A percentile compares a stretch with the other conserved stretches of the same genome.
Evolutionary conservation across 257 asterid species (phyloP).

Genomic region (Penstemon davidsonii): DNA sequence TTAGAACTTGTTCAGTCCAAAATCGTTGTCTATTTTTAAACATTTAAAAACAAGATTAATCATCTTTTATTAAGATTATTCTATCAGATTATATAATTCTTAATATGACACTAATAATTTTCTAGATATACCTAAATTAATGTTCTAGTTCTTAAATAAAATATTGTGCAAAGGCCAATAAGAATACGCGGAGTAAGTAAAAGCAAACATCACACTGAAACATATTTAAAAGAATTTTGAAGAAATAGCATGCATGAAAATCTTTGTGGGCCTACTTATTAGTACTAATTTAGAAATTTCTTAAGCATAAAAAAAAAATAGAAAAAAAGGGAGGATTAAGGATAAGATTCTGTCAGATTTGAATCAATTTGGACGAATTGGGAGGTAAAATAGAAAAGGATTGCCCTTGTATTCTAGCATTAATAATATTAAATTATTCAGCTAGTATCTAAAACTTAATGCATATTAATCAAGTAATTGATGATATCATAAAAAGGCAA

Average conservation of each 20-base stretch:
- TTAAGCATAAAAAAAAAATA: not conserved
- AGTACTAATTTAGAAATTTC: not conserved
- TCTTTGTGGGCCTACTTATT: conserved; percentile 37
- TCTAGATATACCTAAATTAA: no score
- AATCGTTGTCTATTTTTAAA: not conserved
- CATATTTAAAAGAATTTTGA: not conserved
- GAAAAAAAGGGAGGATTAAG: conserved; percentile 27
- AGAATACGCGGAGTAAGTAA: not conserved
- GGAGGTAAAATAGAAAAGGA: not conserved
- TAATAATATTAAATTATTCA: no score
- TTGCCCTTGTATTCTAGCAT: no score
- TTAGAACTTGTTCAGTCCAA: no score
- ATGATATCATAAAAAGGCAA: no score
- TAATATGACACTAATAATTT: no score
- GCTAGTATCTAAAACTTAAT: no score
- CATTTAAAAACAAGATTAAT: not conserved
- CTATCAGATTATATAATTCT: no score
- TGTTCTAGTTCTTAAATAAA: no score
- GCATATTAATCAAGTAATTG: no score
- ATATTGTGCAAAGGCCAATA: no score
- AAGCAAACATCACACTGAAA: not conserved
- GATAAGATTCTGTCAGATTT: conserved; percentile 24
- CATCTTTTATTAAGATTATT: no score
- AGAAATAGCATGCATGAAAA: conserved; percentile 34
- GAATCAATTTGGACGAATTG: not conserved